phyloP scores from a whole-genome alignment of 2,329 filamentous ascomycete species.

The Aspergillus thermomutatus region DNA sequence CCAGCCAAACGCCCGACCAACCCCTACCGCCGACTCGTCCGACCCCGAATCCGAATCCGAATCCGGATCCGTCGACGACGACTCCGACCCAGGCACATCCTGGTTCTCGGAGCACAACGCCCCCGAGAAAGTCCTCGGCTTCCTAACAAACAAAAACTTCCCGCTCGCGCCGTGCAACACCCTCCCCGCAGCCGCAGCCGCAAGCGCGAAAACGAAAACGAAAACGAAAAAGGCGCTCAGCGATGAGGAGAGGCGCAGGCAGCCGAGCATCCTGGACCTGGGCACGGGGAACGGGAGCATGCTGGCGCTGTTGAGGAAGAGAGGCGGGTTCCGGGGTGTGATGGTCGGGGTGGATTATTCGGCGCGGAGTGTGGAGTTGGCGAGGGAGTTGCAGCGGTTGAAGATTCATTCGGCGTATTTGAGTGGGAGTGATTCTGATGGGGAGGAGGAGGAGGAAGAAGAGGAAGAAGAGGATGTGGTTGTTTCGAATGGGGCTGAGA shows the following conservation, averaged over 20 bases:
- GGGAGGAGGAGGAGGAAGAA: slow-evolving; percentile 55
- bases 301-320: slow-evolving; percentile 72
- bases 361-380: slow-evolving; percentile 68
- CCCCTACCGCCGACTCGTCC: slow-evolving; percentile 53
- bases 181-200: slow-evolving; percentile 5
- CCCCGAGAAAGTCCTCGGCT: slow-evolving; percentile 72
- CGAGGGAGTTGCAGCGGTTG: slow-evolving; percentile 56
- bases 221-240: not conserved
- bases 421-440: slow-evolving; percentile 25
- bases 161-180: slow-evolving; percentile 43
- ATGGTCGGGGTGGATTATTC: slow-evolving; percentile 92
- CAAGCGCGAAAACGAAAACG: too few relatives aligned
- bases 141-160: slow-evolving; percentile 54
- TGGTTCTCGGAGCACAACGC: slow-evolving; percentile 97
- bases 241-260: slow-evolving; percentile 8
- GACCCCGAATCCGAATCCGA: slow-evolving; percentile 71
- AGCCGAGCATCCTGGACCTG: slow-evolving; percentile 67
- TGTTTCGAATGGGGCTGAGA: slow-evolving; percentile 10
- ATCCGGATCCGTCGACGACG: slow-evolving; percentile 52
- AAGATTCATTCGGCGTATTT: slow-evolving; percentile 35
- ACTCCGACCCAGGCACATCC: slow-evolving; percentile 75
- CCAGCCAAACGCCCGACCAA: slow-evolving; percentile 6
- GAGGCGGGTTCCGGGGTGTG: slow-evolving; percentile 60
- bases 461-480: slow-evolving; percentile 25
- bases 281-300: slow-evolving; percentile 93